Percentiles rank a stretch among this genome's conserved stretches.
Conservation (phyloP, 2,329 filamentous ascomycete species). For the Ophiostoma novo-ulmi region DNA sequence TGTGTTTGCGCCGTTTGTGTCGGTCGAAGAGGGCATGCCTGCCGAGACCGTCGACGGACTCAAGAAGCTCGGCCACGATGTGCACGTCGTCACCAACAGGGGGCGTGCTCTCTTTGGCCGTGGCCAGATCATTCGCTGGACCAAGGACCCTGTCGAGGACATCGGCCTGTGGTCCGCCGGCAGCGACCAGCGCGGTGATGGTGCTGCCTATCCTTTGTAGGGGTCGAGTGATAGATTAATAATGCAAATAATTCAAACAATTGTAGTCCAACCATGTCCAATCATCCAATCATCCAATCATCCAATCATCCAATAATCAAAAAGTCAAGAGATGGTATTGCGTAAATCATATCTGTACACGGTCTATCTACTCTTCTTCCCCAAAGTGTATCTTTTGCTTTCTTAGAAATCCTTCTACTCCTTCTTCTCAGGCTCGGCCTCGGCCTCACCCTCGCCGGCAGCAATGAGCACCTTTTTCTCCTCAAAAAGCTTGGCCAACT, state of each 20-base stretch:
- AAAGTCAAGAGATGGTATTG: constrained; percentile 12
- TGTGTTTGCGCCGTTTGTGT: constrained; percentile 60
- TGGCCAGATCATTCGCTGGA: constrained; percentile 78
- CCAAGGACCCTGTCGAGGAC: constrained; percentile 64
- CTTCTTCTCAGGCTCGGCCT: constrained; percentile 31
- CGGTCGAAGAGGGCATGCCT: constrained; percentile 76
- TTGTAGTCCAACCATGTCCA: not conserved
- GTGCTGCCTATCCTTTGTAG: constrained; percentile 55
- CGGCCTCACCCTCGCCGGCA: constrained; percentile 42
- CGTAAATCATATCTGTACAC: constrained; percentile 6
- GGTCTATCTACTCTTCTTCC: not conserved
- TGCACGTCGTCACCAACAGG: constrained; percentile 62
- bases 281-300: no score
- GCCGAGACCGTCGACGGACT: constrained; percentile 63
- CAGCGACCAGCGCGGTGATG: constrained; percentile 84
- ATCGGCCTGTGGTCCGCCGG: constrained; percentile 77
- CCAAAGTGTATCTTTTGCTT: not conserved
- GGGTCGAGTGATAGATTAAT: not conserved
- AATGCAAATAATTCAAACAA: not conserved
- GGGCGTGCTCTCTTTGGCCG: constrained; percentile 69
- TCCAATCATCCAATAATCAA: not conserved
- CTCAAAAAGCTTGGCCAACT: constrained; percentile 83
- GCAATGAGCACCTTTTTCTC: constrained; percentile 80
- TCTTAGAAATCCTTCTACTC: constrained; percentile 19
- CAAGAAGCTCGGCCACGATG: constrained; percentile 64